Evolutionary conservation across 2,329 filamentous ascomycete genomes (phyloP).

Genomic region (Diplodia corticola): DNA sequence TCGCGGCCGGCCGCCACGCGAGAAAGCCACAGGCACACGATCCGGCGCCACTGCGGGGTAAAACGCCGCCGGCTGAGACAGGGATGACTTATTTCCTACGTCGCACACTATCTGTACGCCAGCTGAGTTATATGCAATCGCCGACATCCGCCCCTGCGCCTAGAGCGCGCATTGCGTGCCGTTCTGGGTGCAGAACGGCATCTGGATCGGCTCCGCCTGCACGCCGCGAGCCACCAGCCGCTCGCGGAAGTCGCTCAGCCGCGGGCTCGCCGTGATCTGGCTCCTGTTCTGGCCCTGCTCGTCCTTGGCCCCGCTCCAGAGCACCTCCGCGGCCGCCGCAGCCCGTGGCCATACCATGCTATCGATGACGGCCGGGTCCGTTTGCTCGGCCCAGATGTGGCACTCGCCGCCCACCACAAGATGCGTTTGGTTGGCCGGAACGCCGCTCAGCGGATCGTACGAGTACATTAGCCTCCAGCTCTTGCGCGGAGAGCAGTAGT

Average conservation of each 20-base stretch:
- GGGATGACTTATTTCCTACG: not conserved
- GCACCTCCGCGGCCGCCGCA: constrained; percentile 71
- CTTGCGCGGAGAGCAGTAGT: constrained; percentile 80
- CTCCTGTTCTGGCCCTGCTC: constrained; percentile 66
- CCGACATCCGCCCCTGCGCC: not conserved
- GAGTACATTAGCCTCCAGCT: constrained; percentile 81
- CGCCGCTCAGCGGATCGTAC: constrained; percentile 69
- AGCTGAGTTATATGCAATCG: too few relatives aligned
- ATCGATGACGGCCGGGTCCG: constrained; percentile 75
- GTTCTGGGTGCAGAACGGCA: constrained; percentile 70
- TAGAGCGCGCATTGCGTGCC: constrained; percentile 51
- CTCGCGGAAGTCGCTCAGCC: constrained; percentile 75
- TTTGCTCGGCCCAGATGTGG: constrained; percentile 77
- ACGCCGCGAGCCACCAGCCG: constrained; percentile 70
- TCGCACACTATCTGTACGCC: not conserved
- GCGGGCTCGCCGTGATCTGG: constrained; percentile 62
- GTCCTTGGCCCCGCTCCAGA: constrained; percentile 75
- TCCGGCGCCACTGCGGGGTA: not conserved
- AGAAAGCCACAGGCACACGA: not conserved
- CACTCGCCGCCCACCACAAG: constrained; percentile 80
- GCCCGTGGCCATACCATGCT: constrained; percentile 75
- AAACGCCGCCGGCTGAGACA: not conserved
- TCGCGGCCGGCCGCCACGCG: not conserved
- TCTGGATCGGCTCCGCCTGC: constrained; percentile 64
- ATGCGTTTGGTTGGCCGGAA: constrained; percentile 59